phyloP scores from a whole-genome alignment of 352 stramenopile species.

The Globisporangium parvum region DNA sequence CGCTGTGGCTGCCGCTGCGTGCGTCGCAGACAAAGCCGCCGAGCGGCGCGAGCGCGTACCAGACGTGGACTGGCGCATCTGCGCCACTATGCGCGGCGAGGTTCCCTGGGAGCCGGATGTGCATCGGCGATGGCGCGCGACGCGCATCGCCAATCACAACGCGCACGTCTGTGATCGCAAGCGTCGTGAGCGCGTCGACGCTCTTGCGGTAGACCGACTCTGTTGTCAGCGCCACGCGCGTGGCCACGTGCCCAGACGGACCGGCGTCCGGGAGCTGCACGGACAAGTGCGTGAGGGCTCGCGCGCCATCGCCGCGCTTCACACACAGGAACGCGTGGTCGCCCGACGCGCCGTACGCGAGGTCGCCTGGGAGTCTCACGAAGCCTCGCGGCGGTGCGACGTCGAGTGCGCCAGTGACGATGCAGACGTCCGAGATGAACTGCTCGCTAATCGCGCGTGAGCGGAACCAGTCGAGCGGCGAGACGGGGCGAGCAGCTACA shows the following conservation, averaged over 20 bases:
- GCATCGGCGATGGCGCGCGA: constrained; percentile 15
- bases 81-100: constrained; percentile 38
- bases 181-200: constrained; percentile 23
- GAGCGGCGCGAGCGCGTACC: constrained; percentile 45
- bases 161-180: constrained; percentile 61
- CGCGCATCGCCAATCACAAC: constrained; percentile 31
- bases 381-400: constrained; percentile 44
- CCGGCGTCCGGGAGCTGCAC: no score
- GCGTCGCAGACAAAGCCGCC: constrained; percentile 55
- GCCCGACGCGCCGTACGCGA: constrained; percentile 59
- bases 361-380: constrained; percentile 39
- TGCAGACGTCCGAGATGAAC: constrained; percentile 60
- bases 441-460: constrained; percentile 20
- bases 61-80: constrained; percentile 36
- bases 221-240: constrained; percentile 27
- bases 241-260: constrained; percentile 5
- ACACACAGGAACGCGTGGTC: constrained; percentile 72
- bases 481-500: constrained; percentile 34
- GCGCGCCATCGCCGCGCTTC: constrained; percentile 30
- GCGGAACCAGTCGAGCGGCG: constrained; percentile 38
- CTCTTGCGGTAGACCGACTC: constrained; percentile 11
- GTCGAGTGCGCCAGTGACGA: constrained; percentile 55
- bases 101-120: constrained; percentile 50
- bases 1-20: constrained; percentile 29
- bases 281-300: constrained; percentile 29